phyloP scores from a whole-genome alignment of 306 rosid genomes.

The Prosopis cineraria region DNA sequence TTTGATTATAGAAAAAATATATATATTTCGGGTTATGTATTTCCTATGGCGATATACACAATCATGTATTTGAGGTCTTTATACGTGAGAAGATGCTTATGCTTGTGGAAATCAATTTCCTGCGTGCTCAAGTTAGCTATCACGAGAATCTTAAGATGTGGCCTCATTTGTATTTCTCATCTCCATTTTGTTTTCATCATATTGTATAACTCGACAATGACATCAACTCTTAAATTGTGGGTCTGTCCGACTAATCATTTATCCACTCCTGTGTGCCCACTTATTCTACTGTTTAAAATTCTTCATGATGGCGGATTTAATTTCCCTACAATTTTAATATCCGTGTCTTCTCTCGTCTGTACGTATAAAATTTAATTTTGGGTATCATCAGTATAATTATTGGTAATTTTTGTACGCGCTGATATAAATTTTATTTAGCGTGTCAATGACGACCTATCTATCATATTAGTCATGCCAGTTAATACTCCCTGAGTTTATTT shows the following conservation, averaged over 20 bases:
- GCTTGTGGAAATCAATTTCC: slow-evolving; percentile 94
- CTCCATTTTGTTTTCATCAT: slow-evolving; percentile 18
- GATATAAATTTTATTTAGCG: too few species aligned
- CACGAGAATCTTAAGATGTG: slow-evolving; percentile 60
- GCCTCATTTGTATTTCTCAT: slow-evolving; percentile 11
- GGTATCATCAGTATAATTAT: background rate
- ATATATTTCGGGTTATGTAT: slow-evolving; percentile 34
- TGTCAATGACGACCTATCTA: too few species aligned
- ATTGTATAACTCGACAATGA: slow-evolving; percentile 52
- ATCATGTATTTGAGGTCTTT: slow-evolving; percentile 47
- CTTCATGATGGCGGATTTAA: slow-evolving; percentile 44
- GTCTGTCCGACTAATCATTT: slow-evolving; percentile 37
- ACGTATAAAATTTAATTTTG: background rate
- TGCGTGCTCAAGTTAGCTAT: slow-evolving; percentile 73
- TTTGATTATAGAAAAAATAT: slow-evolving; percentile 8
- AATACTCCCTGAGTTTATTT: too few species aligned
- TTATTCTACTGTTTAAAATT: slow-evolving; percentile 44
- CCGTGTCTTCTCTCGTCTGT: background rate
- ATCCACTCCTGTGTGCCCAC: slow-evolving; percentile 43
- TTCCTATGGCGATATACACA: slow-evolving; percentile 32
- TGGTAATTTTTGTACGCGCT: background rate
- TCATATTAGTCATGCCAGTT: background rate
- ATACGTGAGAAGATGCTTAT: slow-evolving; percentile 59
- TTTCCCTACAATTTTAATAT: slow-evolving; percentile 23
- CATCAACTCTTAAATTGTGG: slow-evolving; percentile 55